Conservation (phyloP, 2,329 filamentous ascomycete species). For the Didymella keratinophila region DNA sequence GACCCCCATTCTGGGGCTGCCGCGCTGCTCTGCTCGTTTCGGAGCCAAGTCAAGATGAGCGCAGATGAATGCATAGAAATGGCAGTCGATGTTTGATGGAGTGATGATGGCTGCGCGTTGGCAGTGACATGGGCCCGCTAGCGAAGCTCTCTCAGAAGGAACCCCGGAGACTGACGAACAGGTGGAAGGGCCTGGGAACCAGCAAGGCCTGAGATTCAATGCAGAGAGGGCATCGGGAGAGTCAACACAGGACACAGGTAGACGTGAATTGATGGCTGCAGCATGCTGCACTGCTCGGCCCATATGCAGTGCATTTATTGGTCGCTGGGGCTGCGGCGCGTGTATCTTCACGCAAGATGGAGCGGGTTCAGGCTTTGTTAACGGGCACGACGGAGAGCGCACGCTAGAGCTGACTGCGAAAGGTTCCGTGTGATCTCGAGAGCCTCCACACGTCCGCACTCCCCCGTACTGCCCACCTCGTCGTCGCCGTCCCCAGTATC, state of each 20-base stretch:
- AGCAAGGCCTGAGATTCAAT: neutral
- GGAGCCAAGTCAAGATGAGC: conserved; percentile 9
- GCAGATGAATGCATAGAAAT: conserved; percentile 4
- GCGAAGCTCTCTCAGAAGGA: conserved; percentile 6
- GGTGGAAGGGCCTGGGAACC: neutral
- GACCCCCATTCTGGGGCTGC: conserved; percentile 19
- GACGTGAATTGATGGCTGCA: conserved; percentile 11
- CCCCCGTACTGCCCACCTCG: conserved; percentile 20
- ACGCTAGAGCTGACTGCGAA: conserved; percentile 20
- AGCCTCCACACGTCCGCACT: conserved; percentile 22
- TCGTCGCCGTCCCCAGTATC: conserved; percentile 15
- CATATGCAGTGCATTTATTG: conserved; percentile 22
- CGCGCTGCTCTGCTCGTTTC: conserved; percentile 8
- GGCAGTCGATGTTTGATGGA: neutral
- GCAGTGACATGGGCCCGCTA: conserved; percentile 5
- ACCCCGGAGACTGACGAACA: conserved; percentile 1
- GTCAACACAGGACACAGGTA: neutral
- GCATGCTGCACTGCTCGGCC: conserved; percentile 10
- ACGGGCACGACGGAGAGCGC: conserved; percentile 13
- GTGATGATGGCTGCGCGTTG: conserved; percentile 11
- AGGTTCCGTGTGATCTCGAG: conserved; percentile 29
- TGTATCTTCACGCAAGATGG: conserved; percentile 26
- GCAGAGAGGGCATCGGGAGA: neutral
- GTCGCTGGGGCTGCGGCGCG: conserved; percentile 17
- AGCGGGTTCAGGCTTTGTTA: conserved; percentile 27